A percentile compares a stretch with the other conserved stretches of the same genome.
phyloP scores from a whole-genome alignment of 2,329 filamentous ascomycete species.

The Neonectria punicea region DNA sequence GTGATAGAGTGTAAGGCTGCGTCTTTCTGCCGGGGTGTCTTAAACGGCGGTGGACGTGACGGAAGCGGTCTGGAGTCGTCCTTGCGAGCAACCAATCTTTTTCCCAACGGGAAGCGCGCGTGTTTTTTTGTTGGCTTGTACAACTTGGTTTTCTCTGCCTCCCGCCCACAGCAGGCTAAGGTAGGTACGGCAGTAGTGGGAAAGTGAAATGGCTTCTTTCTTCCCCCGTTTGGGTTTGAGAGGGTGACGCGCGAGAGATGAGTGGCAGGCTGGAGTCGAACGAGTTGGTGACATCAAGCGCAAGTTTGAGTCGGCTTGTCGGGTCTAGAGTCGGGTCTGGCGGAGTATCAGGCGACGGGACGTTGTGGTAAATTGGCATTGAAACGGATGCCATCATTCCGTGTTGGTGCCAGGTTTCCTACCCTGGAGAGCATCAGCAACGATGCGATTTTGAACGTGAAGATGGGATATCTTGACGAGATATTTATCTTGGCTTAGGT shows the following conservation, averaged over 20 bases:
- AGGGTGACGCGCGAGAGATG: background rate
- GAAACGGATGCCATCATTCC: background rate
- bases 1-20: background rate
- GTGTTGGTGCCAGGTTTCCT: background rate
- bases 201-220: background rate
- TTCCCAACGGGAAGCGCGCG: conserved; percentile 14
- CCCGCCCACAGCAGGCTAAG: conserved; percentile 3
- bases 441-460: background rate
- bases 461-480: background rate
- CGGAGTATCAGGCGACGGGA: background rate
- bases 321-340: background rate
- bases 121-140: background rate
- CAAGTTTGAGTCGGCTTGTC: conserved; percentile 24
- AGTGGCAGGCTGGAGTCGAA: conserved; percentile 15
- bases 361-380: background rate
- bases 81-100: background rate
- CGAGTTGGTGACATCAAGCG: conserved; percentile 17
- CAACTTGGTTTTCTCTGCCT: background rate
- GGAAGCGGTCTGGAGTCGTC: conserved; percentile 13
- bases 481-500: background rate
- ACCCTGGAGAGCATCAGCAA: conserved; percentile 1
- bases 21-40: background rate
- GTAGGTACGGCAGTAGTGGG: background rate
- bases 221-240: background rate
- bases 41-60: conserved; percentile 16